phyloP scores from a whole-genome alignment of 140 eudicot genomes.

The Oenanthe javanica region DNA sequence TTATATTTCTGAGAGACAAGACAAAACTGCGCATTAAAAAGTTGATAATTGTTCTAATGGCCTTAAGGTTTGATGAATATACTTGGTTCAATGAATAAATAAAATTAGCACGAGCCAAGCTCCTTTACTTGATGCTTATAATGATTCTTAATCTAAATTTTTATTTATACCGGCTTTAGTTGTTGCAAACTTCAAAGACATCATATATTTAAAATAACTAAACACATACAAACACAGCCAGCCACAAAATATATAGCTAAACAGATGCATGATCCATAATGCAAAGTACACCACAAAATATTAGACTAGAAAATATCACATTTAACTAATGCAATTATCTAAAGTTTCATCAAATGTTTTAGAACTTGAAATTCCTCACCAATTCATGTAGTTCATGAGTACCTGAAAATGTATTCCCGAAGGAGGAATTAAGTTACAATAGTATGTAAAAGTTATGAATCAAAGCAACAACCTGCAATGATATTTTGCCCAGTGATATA shows the following conservation, averaged over 20 bases:
- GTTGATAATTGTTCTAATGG: too few species aligned
- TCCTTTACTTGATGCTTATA: too few species aligned
- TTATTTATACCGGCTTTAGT: background rate
- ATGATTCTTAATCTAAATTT: too few species aligned
- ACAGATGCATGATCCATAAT: background rate
- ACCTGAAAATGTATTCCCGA: background rate
- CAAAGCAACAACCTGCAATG: slow-evolving; percentile 20
- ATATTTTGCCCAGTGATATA: background rate
- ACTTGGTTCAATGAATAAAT: too few species aligned
- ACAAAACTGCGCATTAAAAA: too few species aligned
- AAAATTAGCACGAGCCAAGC: too few species aligned
- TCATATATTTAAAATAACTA: background rate
- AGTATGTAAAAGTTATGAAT: slow-evolving; percentile 7
- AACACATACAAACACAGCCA: background rate
- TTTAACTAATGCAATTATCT: background rate
- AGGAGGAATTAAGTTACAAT: slow-evolving; percentile 9
- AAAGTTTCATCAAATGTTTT: background rate
- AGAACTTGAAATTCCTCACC: slow-evolving; percentile 6
- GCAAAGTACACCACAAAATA: background rate
- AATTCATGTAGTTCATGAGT: slow-evolving; percentile 11
- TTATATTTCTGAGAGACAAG: too few species aligned
- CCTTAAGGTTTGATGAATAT: too few species aligned
- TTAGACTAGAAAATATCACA: background rate
- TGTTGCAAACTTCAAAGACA: background rate
- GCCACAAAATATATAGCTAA: background rate